Evolutionary conservation across 108 stramenopile genomes (phyloP).

Genomic region (Heterococcus sp.): DNA sequence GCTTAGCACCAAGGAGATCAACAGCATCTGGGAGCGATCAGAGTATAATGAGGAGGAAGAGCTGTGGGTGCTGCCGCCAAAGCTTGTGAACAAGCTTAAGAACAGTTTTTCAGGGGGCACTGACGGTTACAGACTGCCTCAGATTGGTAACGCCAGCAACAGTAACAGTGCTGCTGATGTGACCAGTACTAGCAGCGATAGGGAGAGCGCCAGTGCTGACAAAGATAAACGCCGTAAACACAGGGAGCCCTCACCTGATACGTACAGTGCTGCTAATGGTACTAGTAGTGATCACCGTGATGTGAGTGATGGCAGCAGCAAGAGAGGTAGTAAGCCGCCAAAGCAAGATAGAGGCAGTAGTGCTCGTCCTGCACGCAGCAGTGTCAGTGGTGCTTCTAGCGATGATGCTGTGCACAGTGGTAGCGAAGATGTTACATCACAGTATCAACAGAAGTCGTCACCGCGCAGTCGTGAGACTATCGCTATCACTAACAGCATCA

Average conservation of each 20-base stretch:
- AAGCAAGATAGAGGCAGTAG: no score
- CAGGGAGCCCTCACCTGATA: no score
- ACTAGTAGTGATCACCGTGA: no score
- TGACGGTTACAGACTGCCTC: background rate
- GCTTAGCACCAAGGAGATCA: constrained; percentile 26
- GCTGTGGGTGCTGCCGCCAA: constrained; percentile 46
- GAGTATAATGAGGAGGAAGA: constrained; percentile 54
- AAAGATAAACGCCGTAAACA: background rate
- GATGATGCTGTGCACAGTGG: no score
- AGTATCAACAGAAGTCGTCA: no score
- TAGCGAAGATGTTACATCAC: no score
- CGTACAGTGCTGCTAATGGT: no score
- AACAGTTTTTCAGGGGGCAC: background rate
- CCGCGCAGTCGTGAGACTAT: no score
- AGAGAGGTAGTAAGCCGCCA: no score
- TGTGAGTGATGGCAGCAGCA: no score
- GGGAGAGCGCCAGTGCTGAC: background rate
- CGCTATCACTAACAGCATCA: background rate
- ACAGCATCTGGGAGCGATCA: constrained; percentile 50
- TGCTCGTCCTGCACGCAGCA: no score
- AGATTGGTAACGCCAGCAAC: background rate
- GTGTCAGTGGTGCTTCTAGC: no score
- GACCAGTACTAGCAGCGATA: background rate
- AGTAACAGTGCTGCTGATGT: background rate
- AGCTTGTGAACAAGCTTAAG: background rate